Evolutionary conservation across 306 rosid genomes (phyloP), one percentile per base, ranked within the genome.

Genomic region (Trichosanthes truncata): DNA sequence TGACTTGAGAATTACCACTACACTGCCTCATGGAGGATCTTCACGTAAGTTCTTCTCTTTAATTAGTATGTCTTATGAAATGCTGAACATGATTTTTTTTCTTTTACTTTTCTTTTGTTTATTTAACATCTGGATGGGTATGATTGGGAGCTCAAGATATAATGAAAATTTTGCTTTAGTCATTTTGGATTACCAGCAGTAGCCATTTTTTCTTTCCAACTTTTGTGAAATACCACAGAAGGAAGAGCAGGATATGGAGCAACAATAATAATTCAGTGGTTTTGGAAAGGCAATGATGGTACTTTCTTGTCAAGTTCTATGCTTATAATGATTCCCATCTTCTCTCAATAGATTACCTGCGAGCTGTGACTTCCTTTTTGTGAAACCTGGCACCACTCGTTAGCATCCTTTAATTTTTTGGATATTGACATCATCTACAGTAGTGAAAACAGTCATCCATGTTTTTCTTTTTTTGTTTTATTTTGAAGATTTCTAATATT

Each of bases 41-140:
- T 77, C 52, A 21, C 3, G 80, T 77, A 77, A 56, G 80, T 77
- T 77, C 51, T 76, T 55, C 55, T n/a, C 40, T 31, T 18, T 11
- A 18, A 51, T 31, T 17, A 31, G n/a, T 10, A 14, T 74, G 29
- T 49, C 61, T 13, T 29, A 21, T 29, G 40, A 72, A 36, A 14
- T 26, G 46, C 7, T 48, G 77, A 45, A 21, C 76, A 69, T 21
- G 7, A 40, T n/a, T 40, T 9, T 4, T 46, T 36, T 35, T 23
- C 12, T 65, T 7, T 18, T 5, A n/a, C 10, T n/a, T 67, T 35
- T 9, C 43, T 65, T 33, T 33, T 45, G 51, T 21, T 69, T 43
- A 41, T 69, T 69, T 14, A 68, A 67, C 51, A 38, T n/a, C 29
- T 67, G 31, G 49, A 40, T 38, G 18, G 29, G 43, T 46, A 13